Conservation (phyloP, 2,329 filamentous ascomycete species). For the Emericellopsis cladophorae region DNA sequence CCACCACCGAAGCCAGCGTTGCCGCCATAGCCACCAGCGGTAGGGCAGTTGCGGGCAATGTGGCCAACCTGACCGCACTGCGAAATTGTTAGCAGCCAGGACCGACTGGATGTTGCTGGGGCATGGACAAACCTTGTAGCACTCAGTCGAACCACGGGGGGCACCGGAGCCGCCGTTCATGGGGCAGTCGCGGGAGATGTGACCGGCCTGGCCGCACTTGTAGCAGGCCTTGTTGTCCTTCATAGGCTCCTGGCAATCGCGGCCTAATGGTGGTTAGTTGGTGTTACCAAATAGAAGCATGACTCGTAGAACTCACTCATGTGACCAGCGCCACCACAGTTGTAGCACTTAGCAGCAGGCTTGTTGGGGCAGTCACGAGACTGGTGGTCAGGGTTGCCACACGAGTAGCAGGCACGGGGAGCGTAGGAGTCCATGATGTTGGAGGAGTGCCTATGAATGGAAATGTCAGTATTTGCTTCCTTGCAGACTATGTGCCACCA, state of each 20-base stretch:
- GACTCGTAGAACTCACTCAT: slow-evolving; percentile 47
- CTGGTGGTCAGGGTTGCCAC: slow-evolving; percentile 52
- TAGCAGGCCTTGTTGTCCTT: slow-evolving; percentile 77
- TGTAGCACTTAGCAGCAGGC: slow-evolving; percentile 75
- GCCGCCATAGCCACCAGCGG: slow-evolving; percentile 44
- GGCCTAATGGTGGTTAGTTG: slow-evolving; percentile 39
- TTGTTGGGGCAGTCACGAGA: slow-evolving; percentile 79
- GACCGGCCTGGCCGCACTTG: slow-evolving; percentile 70
- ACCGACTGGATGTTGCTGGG: slow-evolving; percentile 1
- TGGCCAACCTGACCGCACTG: slow-evolving; percentile 89
- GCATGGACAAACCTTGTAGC: slow-evolving; percentile 59
- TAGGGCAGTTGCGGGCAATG: slow-evolving; percentile 81
- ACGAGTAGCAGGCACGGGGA: slow-evolving; percentile 34
- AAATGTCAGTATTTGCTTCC: too few species aligned
- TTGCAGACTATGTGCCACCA: too few species aligned
- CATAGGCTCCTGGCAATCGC: slow-evolving; percentile 79
- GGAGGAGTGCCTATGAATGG: too few species aligned
- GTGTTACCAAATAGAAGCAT: background rate
- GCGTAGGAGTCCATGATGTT: slow-evolving; percentile 2
- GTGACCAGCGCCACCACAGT: slow-evolving; percentile 72
- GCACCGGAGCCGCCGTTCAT: slow-evolving; percentile 34
- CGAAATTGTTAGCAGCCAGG: too few species aligned
- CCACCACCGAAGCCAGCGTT: slow-evolving; percentile 29
- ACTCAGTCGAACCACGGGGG: slow-evolving; percentile 44
- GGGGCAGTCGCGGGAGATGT: slow-evolving; percentile 83